Evolutionary conservation across 352 stramenopile species (phyloP).

Genomic region (Pythium biforme): DNA sequence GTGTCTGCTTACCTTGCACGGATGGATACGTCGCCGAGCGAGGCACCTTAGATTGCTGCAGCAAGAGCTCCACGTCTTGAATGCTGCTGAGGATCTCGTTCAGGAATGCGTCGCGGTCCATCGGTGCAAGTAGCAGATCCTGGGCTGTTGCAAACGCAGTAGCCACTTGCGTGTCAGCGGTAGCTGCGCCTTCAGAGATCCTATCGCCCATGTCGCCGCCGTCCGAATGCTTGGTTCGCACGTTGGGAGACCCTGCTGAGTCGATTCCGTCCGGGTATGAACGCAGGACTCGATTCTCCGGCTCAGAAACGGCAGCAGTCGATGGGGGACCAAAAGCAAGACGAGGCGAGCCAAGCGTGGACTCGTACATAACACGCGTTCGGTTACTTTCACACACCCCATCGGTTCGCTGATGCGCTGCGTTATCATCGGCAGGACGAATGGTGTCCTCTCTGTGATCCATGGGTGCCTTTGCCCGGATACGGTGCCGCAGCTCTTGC

Average conservation of each 20-base stretch:
- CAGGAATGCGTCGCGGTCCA: slow-evolving; percentile 41
- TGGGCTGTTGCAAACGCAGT: not conserved
- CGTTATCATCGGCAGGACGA: too few species aligned
- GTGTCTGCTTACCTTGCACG: not conserved
- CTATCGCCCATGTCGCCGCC: not conserved
- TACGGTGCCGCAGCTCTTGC: not conserved
- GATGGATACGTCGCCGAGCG: not conserved
- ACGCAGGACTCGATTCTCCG: too few species aligned
- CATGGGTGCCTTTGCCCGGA: not conserved
- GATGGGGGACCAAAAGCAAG: too few species aligned
- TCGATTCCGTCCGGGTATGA: too few species aligned
- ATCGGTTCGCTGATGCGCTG: too few species aligned
- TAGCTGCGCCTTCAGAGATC: not conserved
- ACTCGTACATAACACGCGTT: too few species aligned
- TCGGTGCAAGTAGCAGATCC: not conserved
- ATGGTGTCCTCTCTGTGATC: too few species aligned
- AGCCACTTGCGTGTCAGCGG: too few species aligned
- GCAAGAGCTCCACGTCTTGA: slow-evolving; percentile 51
- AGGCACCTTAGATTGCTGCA: slow-evolving; percentile 32
- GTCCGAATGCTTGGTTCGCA: not conserved
- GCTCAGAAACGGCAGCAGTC: too few species aligned
- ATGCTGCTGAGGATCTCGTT: slow-evolving; percentile 63
- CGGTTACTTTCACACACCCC: too few species aligned
- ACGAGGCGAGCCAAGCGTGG: too few species aligned
- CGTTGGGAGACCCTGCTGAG: too few species aligned